These are phyloP conservation scores for Pseudofabraea citricarpa DNA, from an alignment of 2,329 filamentous ascomycete species.

Conservation along the genomic window DNA sequence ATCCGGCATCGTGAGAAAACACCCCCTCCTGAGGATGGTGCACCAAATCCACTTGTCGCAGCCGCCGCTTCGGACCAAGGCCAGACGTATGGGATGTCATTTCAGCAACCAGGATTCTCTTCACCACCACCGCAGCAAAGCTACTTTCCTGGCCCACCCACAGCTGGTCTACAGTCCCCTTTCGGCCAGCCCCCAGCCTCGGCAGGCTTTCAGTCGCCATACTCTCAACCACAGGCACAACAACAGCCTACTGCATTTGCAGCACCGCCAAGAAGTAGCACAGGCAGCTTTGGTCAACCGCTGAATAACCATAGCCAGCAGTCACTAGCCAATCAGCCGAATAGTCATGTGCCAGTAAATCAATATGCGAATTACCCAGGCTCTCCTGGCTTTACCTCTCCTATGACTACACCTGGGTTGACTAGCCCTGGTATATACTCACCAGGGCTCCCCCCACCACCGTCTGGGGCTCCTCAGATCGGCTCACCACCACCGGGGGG, in stretches of 20 bases:
- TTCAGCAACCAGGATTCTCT: slow-evolving; percentile 13
- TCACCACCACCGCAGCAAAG: slow-evolving; percentile 6
- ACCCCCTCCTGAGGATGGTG: slow-evolving; percentile 65
- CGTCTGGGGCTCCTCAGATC: slow-evolving; percentile 12
- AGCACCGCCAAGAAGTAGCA: slow-evolving; percentile 15
- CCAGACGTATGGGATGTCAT: slow-evolving; percentile 46
- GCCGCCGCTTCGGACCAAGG: slow-evolving; percentile 54
- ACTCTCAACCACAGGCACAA: slow-evolving; percentile 15
- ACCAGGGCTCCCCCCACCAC: slow-evolving; percentile 9
- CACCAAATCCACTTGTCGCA: slow-evolving; percentile 51
- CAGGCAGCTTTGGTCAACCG: background rate
- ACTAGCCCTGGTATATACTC: slow-evolving; percentile 15
- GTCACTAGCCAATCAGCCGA: background rate
- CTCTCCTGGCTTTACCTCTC: slow-evolving; percentile 38
- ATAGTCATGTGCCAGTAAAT: slow-evolving; percentile 23
- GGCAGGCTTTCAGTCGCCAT: slow-evolving; percentile 16
- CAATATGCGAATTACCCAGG: slow-evolving; percentile 41
- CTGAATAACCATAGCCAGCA: background rate
- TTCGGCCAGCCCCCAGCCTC: slow-evolving; percentile 11
- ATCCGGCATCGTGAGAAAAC: slow-evolving; percentile 75
- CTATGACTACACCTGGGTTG: slow-evolving; percentile 13
- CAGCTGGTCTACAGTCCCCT: slow-evolving; percentile 11
- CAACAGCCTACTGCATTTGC: slow-evolving; percentile 16
- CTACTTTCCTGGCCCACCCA: slow-evolving; percentile 24
- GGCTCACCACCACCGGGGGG: slow-evolving; percentile 43